Evolutionary conservation across 2,329 filamentous ascomycete species (phyloP).

Genomic region (Botrytis byssoidea): DNA sequence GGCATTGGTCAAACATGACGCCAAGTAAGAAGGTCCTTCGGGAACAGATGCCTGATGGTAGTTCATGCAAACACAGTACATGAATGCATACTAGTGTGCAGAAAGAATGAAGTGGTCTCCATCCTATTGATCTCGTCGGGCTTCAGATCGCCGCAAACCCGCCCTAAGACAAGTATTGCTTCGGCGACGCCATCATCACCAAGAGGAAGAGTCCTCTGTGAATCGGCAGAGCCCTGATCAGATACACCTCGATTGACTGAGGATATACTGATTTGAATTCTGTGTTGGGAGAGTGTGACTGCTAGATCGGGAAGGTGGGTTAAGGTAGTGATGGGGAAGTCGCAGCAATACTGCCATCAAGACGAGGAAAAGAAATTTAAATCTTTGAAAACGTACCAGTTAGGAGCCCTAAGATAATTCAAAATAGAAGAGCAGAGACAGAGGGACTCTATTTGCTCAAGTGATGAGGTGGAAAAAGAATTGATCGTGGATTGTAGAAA

Average conservation of each 20-base stretch:
- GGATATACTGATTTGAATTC: background rate
- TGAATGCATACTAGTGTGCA: background rate
- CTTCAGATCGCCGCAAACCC: too few relatives aligned
- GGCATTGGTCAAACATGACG: background rate
- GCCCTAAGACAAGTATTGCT: background rate
- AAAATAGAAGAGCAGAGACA: background rate
- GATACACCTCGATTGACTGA: background rate
- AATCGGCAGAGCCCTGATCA: background rate
- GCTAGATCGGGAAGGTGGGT: background rate
- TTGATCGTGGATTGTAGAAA: background rate
- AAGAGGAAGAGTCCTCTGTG: background rate
- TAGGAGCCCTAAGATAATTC: background rate
- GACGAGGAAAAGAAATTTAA: background rate
- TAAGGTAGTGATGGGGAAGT: background rate
- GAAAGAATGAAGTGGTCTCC: background rate
- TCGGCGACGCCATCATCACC: background rate
- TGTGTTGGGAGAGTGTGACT: background rate
- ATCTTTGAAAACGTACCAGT: background rate
- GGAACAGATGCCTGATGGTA: too few relatives aligned
- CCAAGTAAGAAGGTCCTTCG: background rate
- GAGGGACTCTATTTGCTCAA: conserved; percentile 14
- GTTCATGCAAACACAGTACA: background rate
- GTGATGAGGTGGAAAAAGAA: background rate
- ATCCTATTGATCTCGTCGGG: background rate
- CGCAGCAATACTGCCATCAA: background rate